phyloP scores from a whole-genome alignment of 352 stramenopile species.

The Phytophthora sp. region DNA sequence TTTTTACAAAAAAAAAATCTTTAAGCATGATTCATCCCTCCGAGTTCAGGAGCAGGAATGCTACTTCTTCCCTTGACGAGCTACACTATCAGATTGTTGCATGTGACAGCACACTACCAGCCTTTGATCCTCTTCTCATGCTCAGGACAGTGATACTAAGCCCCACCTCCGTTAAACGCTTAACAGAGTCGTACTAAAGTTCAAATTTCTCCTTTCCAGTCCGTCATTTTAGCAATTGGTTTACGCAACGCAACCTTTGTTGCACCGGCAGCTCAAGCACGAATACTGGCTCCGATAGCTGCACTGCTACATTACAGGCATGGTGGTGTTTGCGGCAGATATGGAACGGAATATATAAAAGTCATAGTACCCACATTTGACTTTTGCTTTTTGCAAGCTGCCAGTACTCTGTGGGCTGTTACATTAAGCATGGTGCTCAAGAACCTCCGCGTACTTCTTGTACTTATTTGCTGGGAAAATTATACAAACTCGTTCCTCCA shows the following conservation, averaged over 20 bases:
- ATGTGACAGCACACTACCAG: not conserved
- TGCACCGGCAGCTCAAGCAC: not conserved
- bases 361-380: conserved; percentile 5
- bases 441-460: conserved; percentile 1
- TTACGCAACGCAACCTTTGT: conserved; percentile 4
- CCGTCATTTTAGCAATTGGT: not conserved
- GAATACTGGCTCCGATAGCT: conserved; percentile 4
- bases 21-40: too few relatives aligned
- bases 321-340: not conserved
- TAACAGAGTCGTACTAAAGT: not conserved
- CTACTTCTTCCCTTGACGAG: too few relatives aligned
- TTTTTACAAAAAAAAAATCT: too few relatives aligned
- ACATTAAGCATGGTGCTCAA: conserved; percentile 1
- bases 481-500: not conserved
- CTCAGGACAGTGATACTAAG: conserved; percentile 1
- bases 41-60: too few relatives aligned
- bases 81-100: conserved; percentile 11
- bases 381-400: conserved; percentile 10
- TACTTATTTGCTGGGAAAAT: conserved; percentile 2
- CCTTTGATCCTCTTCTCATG: conserved; percentile 7
- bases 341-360: not conserved
- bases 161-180: not conserved
- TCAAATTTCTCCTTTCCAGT: too few relatives aligned
- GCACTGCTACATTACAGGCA: not conserved
- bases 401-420: conserved; percentile 9